A percentile compares a stretch with the other conserved stretches of the same genome.
Evolutionary conservation across 1,139 yeast species (phyloP).

Genomic region (Geotrichum carabidarum): DNA sequence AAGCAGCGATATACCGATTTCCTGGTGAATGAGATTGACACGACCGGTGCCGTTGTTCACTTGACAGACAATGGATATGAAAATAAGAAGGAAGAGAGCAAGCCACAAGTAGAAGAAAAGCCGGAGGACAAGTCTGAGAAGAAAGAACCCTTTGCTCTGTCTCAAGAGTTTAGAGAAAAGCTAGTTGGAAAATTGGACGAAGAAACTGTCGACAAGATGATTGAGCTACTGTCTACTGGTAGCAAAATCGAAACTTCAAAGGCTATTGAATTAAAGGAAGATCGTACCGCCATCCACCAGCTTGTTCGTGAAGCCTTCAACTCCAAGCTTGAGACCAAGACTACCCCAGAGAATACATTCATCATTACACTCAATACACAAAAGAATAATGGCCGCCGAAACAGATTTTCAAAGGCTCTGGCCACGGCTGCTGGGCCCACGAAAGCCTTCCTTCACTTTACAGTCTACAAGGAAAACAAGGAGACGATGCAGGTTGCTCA

Average conservation of each 20-base stretch:
- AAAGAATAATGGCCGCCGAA: conserved; percentile 39
- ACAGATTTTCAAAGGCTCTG: conserved; percentile 13
- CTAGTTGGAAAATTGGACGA: conserved; percentile 55
- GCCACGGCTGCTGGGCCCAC: conserved; percentile 20
- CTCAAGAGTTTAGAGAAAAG: conserved; percentile 32
- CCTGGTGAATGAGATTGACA: conserved; percentile 79
- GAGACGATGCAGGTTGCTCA: conserved; percentile 96
- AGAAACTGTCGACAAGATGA: conserved; percentile 51
- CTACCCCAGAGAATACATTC: conserved; percentile 55
- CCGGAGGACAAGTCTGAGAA: conserved; percentile 6
- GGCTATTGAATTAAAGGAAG: conserved; percentile 59
- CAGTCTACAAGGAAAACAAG: conserved; percentile 86
- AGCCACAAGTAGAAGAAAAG: conserved; percentile 23
- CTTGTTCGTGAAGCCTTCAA: conserved; percentile 68
- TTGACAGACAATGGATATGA: conserved; percentile 69
- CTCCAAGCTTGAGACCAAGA: conserved; percentile 71
- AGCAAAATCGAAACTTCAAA: conserved; percentile 56
- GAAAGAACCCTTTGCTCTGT: conserved; percentile 18
- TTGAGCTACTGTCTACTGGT: conserved; percentile 54
- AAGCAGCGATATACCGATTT: conserved; percentile 94
- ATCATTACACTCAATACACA: conserved; percentile 31
- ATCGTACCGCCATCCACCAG: conserved; percentile 72
- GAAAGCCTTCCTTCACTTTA: conserved; percentile 67
- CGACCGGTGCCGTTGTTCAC: conserved; percentile 65
- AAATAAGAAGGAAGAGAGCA: conserved; percentile 40